Evolutionary conservation across 495 filamentous ascomycete species (phyloP).

Genomic region (Aspergillus carlsbadensis): DNA sequence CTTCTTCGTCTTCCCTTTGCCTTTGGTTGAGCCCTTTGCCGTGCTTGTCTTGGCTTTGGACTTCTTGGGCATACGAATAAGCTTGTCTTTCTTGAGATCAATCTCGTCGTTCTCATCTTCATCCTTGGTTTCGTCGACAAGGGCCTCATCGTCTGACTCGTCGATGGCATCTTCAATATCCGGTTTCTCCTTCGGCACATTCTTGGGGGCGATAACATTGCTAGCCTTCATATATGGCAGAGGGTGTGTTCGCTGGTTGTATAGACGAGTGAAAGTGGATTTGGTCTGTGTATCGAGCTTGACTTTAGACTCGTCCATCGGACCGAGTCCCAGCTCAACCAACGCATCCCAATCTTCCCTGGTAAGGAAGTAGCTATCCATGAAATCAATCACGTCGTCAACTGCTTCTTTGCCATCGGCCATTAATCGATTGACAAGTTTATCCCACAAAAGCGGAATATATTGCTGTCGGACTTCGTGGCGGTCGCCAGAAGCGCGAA

Average conservation of each 20-base stretch:
- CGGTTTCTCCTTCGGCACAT: conserved; percentile 70
- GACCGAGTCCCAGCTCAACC: conserved; percentile 85
- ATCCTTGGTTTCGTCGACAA: conserved; percentile 59
- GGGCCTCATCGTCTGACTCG: conserved; percentile 74
- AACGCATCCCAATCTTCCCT: conserved; percentile 92
- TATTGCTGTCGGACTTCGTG: conserved; percentile 95
- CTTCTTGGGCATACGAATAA: conserved; percentile 86
- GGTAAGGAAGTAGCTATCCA: conserved; percentile 98
- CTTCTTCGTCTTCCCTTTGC: conserved; percentile 57
- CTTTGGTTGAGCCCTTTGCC: conserved; percentile 28
- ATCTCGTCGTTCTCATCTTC: conserved; percentile 66
- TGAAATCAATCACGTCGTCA: conserved; percentile 75
- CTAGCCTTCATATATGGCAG: conserved; percentile 94
- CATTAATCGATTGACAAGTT: conserved; percentile 69
- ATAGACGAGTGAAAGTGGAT: conserved; percentile 82
- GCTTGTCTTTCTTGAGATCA: conserved; percentile 92
- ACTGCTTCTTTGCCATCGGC: conserved; percentile 73
- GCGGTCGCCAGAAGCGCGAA: conserved; percentile 86
- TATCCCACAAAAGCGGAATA: conserved; percentile 82
- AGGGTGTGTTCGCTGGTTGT: conserved; percentile 84
- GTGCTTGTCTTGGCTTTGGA: conserved; percentile 33
- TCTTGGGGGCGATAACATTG: conserved; percentile 69
- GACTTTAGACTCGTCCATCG: conserved; percentile 69
- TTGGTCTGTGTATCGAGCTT: conserved; percentile 84
- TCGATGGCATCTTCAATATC: conserved; percentile 97